Evolutionary conservation across 2,329 filamentous ascomycete species (phyloP), one percentile per base, ranked within the genome.

Genomic region (Fusarium camptoceras): DNA sequence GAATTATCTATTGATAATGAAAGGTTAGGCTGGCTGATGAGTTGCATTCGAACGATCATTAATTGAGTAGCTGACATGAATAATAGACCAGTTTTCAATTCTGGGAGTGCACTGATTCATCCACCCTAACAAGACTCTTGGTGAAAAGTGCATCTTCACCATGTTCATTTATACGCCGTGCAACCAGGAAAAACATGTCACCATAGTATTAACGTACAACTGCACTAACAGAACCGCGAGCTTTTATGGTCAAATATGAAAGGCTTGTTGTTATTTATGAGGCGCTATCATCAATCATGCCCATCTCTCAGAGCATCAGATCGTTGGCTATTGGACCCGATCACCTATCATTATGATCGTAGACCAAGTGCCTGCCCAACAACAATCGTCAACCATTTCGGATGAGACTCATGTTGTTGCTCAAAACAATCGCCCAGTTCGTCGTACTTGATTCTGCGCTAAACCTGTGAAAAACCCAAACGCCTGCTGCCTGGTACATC

Each of bases 301-400:
- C 64, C 73, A 24, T 73, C 42, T 75, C 41, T 59, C 68, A 71
- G 72, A 60, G 68, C 64, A 50, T 50, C 24, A 65, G 22, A 53
- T 53, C 34, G 14, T 41, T 41, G 18, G 37, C 57, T 44, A 59
- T 41, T 34, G 37, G 53, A 42, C 60, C 46, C 37, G 24, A 57
- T 53, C 56, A 54, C 27, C 43, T 37, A 53, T 62, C 41, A 54
- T 28, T 44, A 18, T 66, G 42, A 64, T 64, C 42, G 18, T 64
- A 22, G 31, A 49, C 58, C 34, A 28, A 54, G 44, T 31, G 24
- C 46, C 54, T 47, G 16, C 22, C 41, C 53, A 44, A 30, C 49
- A 51, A 50, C 58, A 44, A 59, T 61, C 54, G 47, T 68, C 61
- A 46, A 66, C 61, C 58, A 50, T 69, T 48, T 64, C 63, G 24